Conservation (phyloP, 2,329 filamentous ascomycete genomes). For the Simplicillium aogashimaense region DNA sequence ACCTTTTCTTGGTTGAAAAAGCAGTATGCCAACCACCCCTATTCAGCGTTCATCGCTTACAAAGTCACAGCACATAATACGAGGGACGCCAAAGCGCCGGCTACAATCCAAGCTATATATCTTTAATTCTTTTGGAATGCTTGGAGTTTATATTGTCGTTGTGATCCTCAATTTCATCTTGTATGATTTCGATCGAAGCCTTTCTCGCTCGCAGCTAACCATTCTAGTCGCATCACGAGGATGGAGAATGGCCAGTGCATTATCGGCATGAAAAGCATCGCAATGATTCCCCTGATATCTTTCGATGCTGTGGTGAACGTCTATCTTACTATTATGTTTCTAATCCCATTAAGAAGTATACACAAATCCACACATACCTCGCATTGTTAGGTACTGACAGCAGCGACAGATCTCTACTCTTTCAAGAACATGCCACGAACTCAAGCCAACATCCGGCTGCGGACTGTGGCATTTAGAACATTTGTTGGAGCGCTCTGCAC, state of each 20-base stretch:
- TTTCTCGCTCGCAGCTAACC: neutral
- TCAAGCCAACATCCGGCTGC: slow-evolving; percentile 30
- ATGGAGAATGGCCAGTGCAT: slow-evolving; percentile 46
- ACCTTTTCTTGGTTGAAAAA: slow-evolving; percentile 55
- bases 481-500: slow-evolving; percentile 50
- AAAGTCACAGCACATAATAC: slow-evolving; percentile 41
- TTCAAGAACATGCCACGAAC: slow-evolving; percentile 36
- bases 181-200: slow-evolving; percentile 22
- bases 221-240: slow-evolving; percentile 41
- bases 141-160: slow-evolving; percentile 32
- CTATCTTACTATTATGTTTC: slow-evolving; percentile 53
- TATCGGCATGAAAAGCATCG: slow-evolving; percentile 49
- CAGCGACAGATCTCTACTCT: slow-evolving; percentile 37
- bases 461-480: slow-evolving; percentile 44
- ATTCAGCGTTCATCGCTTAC: slow-evolving; percentile 6
- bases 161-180: slow-evolving; percentile 51
- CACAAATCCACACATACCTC: neutral
- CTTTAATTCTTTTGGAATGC: slow-evolving; percentile 51
- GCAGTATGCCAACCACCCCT: slow-evolving; percentile 29
- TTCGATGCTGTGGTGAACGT: slow-evolving; percentile 54
- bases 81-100: slow-evolving; percentile 39
- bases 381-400: too few relatives aligned
- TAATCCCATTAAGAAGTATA: slow-evolving; percentile 48
- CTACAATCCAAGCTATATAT: slow-evolving; percentile 47
- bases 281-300: slow-evolving; percentile 50